Evolutionary conservation across 768 basidiomycete genomes (phyloP), one percentile per base, ranked within the genome.

Genomic region (Leccinellum albellum): DNA sequence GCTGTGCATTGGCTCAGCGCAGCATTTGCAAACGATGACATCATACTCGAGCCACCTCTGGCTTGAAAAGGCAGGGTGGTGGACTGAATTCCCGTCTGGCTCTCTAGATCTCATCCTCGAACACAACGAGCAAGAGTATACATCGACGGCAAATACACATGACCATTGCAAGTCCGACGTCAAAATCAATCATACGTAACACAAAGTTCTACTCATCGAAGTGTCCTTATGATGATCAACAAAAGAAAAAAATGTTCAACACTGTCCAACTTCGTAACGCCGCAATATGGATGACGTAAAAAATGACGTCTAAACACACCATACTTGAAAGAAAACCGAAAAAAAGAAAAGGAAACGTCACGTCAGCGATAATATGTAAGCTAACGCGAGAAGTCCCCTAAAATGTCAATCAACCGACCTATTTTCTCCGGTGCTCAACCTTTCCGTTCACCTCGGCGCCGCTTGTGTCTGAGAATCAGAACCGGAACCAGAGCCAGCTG

Each of bases 101-200:
- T 31, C 29, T 31, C 29, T 10, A 33, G 32, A 33, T 14, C 17
- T 45, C 33, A 37, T n/a, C n/a, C n/a, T n/a, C 17, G 45, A 24
- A 35, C 13, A 50, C 35, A 31, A 35, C 17, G 17, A 53, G 40
- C n/a, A 21, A 24, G 20, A 20, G 21, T 21, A 17, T 42, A 46
- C 24, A 26, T 33, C n/a, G n/a, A 4, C 24, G 31, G 40, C 21
- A 62, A 26, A n/a, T 33, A n/a, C 20, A 47, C 35, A 24, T 17
- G 28, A 29, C 2, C 50, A 35, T 3, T 37, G n/a, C 31, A 23
- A 32, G 44, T 50, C 62, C 35, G n/a, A 40, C 62, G 53, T 49
- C 61, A 63, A 63, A 20, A 40, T 20, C 37, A 53, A 49, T 20
- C 12, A 35, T 63, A 64, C 50, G 61, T 61, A 57, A 40, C n/a